A percentile compares a stretch with the other conserved stretches of the same genome.
These are phyloP conservation scores for Diaporthe citri DNA, from an alignment of 2,329 filamentous ascomycete species.

Conservation along the genomic window DNA sequence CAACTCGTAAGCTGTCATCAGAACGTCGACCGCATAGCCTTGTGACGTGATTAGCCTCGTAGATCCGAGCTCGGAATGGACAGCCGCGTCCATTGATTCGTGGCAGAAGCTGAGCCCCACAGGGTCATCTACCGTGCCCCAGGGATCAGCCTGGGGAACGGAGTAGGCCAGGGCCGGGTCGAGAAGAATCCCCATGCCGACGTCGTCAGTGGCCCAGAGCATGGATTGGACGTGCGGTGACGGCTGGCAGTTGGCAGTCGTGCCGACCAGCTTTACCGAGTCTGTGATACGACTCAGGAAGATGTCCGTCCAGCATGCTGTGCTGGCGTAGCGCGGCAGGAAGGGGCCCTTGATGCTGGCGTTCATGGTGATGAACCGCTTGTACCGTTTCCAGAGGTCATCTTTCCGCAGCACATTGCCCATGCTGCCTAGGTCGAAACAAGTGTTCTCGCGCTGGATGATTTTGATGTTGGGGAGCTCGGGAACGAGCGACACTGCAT, in stretches of 20 bases:
- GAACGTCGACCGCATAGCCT: slow-evolving; percentile 47
- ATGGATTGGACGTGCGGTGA: slow-evolving; percentile 50
- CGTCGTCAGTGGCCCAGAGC: slow-evolving; percentile 51
- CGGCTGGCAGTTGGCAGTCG: slow-evolving; percentile 49
- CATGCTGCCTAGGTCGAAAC: slow-evolving; percentile 49
- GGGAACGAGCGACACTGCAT: slow-evolving; percentile 42
- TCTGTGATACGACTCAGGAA: slow-evolving; percentile 47
- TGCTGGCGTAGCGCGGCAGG: slow-evolving; percentile 46
- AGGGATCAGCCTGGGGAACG: slow-evolving; percentile 39
- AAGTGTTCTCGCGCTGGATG: slow-evolving; percentile 45
- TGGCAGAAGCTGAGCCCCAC: slow-evolving; percentile 41
- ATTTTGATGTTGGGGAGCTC: slow-evolving; percentile 47
- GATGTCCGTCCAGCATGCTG: slow-evolving; percentile 50
- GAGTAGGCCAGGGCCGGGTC: slow-evolving; percentile 44
- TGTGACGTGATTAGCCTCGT: slow-evolving; percentile 43
- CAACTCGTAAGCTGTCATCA: slow-evolving; percentile 43
- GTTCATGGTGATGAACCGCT: slow-evolving; percentile 50
- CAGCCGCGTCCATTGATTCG: slow-evolving; percentile 40
- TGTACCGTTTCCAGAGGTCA: slow-evolving; percentile 48
- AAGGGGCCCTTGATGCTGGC: slow-evolving; percentile 50
- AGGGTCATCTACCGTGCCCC: slow-evolving; percentile 41
- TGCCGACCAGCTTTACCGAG: slow-evolving; percentile 50
- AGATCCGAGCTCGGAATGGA: slow-evolving; percentile 46
- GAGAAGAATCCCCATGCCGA: slow-evolving; percentile 49
- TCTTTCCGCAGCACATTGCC: slow-evolving; percentile 46